Conservation (phyloP, 1,284 basidiomycete species). For the Dichomitus squalens region DNA sequence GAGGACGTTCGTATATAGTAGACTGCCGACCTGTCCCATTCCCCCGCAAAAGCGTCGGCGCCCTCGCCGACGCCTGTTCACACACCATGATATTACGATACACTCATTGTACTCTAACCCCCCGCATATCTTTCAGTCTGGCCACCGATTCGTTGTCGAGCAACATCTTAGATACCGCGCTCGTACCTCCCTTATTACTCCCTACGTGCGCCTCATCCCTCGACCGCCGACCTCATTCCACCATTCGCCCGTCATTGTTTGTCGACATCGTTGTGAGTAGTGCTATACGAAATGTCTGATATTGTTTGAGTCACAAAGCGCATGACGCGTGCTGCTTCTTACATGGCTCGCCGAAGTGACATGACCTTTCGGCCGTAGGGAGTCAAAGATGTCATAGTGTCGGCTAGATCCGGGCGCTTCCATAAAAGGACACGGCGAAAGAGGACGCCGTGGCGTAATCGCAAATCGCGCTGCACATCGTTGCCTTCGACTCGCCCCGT, state of each 20-base stretch:
- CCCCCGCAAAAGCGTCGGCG: conserved; percentile 25
- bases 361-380: neutral
- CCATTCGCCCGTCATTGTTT: neutral
- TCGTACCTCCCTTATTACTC: conserved; percentile 6
- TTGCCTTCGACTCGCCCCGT: neutral
- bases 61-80: conserved; percentile 14
- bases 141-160: too few relatives aligned
- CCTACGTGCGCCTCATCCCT: neutral
- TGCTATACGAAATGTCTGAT: neutral
- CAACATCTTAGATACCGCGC: conserved; percentile 21
- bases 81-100: conserved; percentile 27
- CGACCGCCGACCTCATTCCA: neutral
- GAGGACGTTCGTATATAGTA: conserved; percentile 20
- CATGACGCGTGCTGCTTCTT: neutral
- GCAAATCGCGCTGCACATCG: conserved; percentile 4
- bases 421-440: neutral
- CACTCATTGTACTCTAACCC: conserved; percentile 29
- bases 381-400: neutral
- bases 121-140: conserved; percentile 17
- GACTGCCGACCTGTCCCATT: conserved; percentile 5
- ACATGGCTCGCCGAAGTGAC: neutral
- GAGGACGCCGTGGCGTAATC: conserved; percentile 14
- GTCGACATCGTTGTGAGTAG: neutral
- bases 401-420: neutral
- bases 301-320: neutral